Conservation (phyloP, 768 basidiomycete species). For the Hypholoma fasciculare region DNA sequence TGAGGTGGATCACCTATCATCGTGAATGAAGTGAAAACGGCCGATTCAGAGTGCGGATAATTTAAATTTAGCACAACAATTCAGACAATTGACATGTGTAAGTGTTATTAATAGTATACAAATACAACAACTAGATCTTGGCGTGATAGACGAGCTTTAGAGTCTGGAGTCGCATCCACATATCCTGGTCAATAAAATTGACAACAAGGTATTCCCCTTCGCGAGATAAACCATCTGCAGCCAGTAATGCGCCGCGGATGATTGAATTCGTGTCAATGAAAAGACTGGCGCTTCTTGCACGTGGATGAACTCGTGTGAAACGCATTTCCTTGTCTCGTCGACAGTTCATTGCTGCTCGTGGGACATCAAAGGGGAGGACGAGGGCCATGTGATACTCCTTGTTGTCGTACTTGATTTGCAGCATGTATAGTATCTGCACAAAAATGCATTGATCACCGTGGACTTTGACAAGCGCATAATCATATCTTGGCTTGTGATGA, state of each 20-base stretch:
- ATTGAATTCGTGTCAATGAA: not conserved
- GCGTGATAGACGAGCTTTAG: not conserved
- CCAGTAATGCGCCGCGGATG: not conserved
- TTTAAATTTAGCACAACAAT: too few species aligned
- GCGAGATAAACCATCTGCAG: not conserved
- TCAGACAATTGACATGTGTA: too few species aligned
- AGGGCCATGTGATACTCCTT: conserved; percentile 8
- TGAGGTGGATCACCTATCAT: too few species aligned
- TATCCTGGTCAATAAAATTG: not conserved
- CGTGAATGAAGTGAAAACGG: too few species aligned
- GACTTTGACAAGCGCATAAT: conserved; percentile 20
- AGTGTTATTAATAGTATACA: not conserved
- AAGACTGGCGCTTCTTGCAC: not conserved
- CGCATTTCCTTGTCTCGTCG: conserved; percentile 3
- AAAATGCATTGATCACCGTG: conserved; percentile 5
- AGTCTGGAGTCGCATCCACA: not conserved
- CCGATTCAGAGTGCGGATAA: too few species aligned
- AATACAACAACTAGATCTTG: not conserved
- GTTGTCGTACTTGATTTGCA: not conserved
- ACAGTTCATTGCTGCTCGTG: not conserved
- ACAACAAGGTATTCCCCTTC: not conserved
- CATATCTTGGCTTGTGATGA: conserved; percentile 19
- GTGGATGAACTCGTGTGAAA: not conserved
- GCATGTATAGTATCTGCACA: conserved; percentile 11
- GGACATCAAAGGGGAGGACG: conserved; percentile 10